phyloP scores from a whole-genome alignment of 441 rosid species.

The Macaranga tanarius region DNA sequence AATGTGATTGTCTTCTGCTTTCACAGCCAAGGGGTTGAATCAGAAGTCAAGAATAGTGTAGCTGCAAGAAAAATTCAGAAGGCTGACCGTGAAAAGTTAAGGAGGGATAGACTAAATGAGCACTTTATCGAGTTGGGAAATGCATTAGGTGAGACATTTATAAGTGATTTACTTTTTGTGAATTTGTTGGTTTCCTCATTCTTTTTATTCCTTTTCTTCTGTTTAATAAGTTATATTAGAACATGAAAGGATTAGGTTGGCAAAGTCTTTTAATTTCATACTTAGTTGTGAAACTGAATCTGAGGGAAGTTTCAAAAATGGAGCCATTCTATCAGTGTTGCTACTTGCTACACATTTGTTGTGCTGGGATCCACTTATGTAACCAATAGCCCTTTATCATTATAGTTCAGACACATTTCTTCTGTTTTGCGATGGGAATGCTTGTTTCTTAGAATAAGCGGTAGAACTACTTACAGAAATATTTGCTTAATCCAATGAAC shows the following conservation, averaged over 20 bases:
- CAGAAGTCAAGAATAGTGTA: slow-evolving; percentile 38
- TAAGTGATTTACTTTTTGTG: too few species aligned
- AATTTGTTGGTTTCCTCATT: too few species aligned
- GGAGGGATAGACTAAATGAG: slow-evolving; percentile 84
- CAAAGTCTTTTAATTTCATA: not conserved
- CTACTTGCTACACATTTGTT: not conserved
- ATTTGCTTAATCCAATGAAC: not conserved
- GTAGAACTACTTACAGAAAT: not conserved
- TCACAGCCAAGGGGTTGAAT: slow-evolving; percentile 41
- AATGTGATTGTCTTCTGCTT: slow-evolving; percentile 1
- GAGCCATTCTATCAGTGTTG: not conserved
- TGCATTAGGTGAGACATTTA: slow-evolving; percentile 50
- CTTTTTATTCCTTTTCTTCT: too few species aligned
- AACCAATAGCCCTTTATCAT: not conserved
- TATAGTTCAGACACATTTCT: not conserved
- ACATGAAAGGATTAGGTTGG: too few species aligned
- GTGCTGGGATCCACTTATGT: not conserved
- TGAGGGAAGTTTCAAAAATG: not conserved
- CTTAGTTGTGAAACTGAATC: not conserved
- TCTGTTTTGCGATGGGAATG: not conserved
- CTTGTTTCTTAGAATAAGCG: not conserved
- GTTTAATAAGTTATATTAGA: too few species aligned
- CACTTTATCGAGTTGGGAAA: slow-evolving; percentile 74
- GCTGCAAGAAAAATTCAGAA: slow-evolving; percentile 69
- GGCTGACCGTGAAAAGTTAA: slow-evolving; percentile 83